Conservation (phyloP, 306 rosid species). For the Rosa chinensis region DNA sequence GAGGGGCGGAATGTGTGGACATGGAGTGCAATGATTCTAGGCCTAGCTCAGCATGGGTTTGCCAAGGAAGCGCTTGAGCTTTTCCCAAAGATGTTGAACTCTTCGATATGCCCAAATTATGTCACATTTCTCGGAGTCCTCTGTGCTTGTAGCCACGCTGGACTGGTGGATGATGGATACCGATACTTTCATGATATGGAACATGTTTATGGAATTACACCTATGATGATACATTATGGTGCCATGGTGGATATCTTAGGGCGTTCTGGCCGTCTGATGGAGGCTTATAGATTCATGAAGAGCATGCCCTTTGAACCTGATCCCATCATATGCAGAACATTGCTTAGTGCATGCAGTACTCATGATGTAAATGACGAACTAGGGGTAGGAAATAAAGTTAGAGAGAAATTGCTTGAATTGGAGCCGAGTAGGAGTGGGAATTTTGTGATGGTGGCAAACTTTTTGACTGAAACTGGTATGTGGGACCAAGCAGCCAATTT, state of each 20-base stretch:
- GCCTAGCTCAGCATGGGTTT: slow-evolving; percentile 85
- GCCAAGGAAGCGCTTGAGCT: slow-evolving; percentile 67
- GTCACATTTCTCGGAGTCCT: slow-evolving; percentile 84
- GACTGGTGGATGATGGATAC: slow-evolving; percentile 66
- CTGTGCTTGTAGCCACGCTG: slow-evolving; percentile 89
- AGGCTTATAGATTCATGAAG: slow-evolving; percentile 63
- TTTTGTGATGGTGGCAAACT: slow-evolving; percentile 75
- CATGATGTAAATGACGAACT: slow-evolving; percentile 44
- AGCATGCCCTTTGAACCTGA: slow-evolving; percentile 69
- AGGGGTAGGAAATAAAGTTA: slow-evolving; percentile 57
- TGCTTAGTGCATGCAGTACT: slow-evolving; percentile 69
- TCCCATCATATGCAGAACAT: slow-evolving; percentile 74
- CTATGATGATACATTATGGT: slow-evolving; percentile 71
- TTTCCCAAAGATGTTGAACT: slow-evolving; percentile 45
- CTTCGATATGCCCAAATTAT: slow-evolving; percentile 58
- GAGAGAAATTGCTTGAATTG: slow-evolving; percentile 60
- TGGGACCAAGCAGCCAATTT: slow-evolving; percentile 79
- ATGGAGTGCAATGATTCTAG: slow-evolving; percentile 92
- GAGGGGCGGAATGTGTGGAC: slow-evolving; percentile 80
- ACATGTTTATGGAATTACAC: slow-evolving; percentile 60
- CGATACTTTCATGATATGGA: slow-evolving; percentile 65
- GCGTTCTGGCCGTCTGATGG: slow-evolving; percentile 65
- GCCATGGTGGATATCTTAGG: slow-evolving; percentile 84
- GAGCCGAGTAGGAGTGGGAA: slow-evolving; percentile 88
- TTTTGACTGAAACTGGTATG: slow-evolving; percentile 79